Evolutionary conservation across 2,329 filamentous ascomycete genomes (phyloP).

Genomic region (Fusarium transvaalense): DNA sequence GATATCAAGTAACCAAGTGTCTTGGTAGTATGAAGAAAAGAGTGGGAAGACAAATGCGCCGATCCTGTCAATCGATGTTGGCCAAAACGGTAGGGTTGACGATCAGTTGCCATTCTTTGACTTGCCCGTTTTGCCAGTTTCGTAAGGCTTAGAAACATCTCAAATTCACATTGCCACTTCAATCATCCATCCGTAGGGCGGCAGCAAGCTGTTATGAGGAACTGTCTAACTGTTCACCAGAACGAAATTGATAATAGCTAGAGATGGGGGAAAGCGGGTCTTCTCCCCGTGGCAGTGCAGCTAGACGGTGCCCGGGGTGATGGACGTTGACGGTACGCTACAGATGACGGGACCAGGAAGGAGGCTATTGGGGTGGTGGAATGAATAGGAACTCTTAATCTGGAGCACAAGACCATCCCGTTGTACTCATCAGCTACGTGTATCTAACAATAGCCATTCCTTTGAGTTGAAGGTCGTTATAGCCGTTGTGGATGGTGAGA

Average conservation of each 20-base stretch:
- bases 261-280: constrained; percentile 28
- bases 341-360: constrained; percentile 9
- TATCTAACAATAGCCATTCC: constrained; percentile 8
- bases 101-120: constrained; percentile 30
- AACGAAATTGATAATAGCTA: constrained; percentile 17
- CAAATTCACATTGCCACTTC: constrained; percentile 3
- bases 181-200: background rate
- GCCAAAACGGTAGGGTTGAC: constrained; percentile 25
- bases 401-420: background rate
- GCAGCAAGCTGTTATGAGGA: too few species aligned
- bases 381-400: background rate
- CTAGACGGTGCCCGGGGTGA: constrained; percentile 36
- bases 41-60: constrained; percentile 17
- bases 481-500: constrained; percentile 2
- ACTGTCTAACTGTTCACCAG: constrained; percentile 17
- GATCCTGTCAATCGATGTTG: constrained; percentile 35
- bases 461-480: constrained; percentile 2
- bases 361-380: constrained; percentile 7
- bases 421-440: constrained; percentile 1
- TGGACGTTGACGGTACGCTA: constrained; percentile 18
- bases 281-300: constrained; percentile 37
- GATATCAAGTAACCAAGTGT: constrained; percentile 14
- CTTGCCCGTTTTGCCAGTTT: constrained; percentile 1
- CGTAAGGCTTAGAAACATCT: constrained; percentile 15
- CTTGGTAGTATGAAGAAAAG: constrained; percentile 21